phyloP scores from a whole-genome alignment of 768 basidiomycete genomes.

The Lactifluus pinguis region DNA sequence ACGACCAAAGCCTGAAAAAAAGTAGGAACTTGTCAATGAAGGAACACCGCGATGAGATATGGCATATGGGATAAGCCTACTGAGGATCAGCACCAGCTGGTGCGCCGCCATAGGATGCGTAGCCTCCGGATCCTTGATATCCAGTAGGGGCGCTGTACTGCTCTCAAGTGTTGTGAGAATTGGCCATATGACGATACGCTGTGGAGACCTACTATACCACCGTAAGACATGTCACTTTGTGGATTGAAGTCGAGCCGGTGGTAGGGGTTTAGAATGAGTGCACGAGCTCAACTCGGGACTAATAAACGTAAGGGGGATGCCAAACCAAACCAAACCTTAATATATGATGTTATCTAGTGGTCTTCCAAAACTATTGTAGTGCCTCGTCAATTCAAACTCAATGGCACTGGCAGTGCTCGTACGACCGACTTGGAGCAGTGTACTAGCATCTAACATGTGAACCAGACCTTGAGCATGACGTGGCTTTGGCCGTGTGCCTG shows the following conservation, averaged over 20 bases:
- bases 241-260: neutral
- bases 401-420: too few relatives aligned
- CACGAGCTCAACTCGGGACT: neutral
- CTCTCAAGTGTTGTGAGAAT: neutral
- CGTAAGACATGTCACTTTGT: slow-evolving; percentile 12
- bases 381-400: too few relatives aligned
- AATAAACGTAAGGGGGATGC: neutral
- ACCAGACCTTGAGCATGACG: too few relatives aligned
- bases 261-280: neutral
- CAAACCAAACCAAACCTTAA: neutral
- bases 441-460: too few relatives aligned
- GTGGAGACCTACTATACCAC: neutral
- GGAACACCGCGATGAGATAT: neutral
- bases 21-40: neutral
- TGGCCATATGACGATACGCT: neutral
- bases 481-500: too few relatives aligned
- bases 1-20: slow-evolving; percentile 51
- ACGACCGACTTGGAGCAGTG: too few relatives aligned
- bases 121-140: slow-evolving; percentile 28
- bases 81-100: slow-evolving; percentile 69
- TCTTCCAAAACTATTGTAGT: too few relatives aligned
- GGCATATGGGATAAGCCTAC: slow-evolving; percentile 29
- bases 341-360: too few relatives aligned
- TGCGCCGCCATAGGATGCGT: slow-evolving; percentile 24
- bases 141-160: neutral